phyloP scores from a whole-genome alignment of 1,284 basidiomycete genomes.

The Rhizoctonia solani region DNA sequence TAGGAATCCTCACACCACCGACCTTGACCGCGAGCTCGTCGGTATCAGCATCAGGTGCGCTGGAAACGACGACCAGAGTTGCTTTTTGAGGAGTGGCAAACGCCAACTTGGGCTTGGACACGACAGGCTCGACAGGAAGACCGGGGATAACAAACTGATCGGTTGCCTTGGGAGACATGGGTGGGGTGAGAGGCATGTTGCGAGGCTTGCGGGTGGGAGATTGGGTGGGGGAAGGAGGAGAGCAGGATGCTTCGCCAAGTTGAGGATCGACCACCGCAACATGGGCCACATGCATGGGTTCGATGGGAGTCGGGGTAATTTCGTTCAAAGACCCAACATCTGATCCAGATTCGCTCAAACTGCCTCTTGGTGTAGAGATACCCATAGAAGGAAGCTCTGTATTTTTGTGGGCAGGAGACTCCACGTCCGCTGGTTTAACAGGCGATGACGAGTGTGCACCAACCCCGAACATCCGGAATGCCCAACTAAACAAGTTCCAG shows the following conservation, averaged over 20 bases:
- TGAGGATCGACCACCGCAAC: constrained; percentile 2
- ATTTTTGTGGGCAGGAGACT: background rate
- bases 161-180: constrained; percentile 27
- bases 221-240: background rate
- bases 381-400: background rate
- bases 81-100: background rate
- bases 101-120: constrained; percentile 20
- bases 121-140: background rate
- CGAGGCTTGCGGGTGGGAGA: background rate
- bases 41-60: background rate
- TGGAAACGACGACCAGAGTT: constrained; percentile 4
- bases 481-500: constrained; percentile 16
- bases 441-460: background rate
- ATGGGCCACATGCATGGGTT: background rate
- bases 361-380: background rate
- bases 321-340: background rate
- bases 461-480: constrained; percentile 15
- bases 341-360: constrained; percentile 8
- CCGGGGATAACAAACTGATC: background rate
- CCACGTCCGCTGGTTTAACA: background rate
- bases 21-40: constrained; percentile 10
- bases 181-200: constrained; percentile 20
- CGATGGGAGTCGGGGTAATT: constrained; percentile 21
- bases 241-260: background rate
- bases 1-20: background rate